phyloP scores from a whole-genome alignment of 306 rosid species.

The Acacia acuminata region DNA sequence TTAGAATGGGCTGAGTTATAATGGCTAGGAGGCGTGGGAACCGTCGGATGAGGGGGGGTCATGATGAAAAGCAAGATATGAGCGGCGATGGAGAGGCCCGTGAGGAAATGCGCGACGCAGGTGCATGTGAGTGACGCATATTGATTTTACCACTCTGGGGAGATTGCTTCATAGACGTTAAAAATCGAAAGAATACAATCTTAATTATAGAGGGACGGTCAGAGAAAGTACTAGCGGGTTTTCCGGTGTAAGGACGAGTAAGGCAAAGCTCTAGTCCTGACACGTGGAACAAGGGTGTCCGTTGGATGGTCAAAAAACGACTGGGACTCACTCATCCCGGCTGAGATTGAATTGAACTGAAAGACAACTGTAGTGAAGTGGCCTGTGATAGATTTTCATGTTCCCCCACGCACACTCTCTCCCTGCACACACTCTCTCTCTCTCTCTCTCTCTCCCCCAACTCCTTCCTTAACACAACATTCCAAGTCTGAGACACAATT shows the following conservation, averaged over 20 bases:
- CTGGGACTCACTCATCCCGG: constrained; percentile 32
- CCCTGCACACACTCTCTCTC: background rate
- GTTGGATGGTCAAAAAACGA: constrained; percentile 45
- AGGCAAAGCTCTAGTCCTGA: constrained; percentile 53
- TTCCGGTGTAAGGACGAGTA: constrained; percentile 82
- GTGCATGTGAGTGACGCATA: constrained; percentile 37
- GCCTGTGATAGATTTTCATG: constrained; percentile 54
- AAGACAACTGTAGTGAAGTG: constrained; percentile 55
- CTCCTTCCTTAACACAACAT: constrained; percentile 11
- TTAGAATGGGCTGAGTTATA: background rate
- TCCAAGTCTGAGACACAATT: background rate
- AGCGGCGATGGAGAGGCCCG: constrained; percentile 14
- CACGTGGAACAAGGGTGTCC: constrained; percentile 54
- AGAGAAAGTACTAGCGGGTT: constrained; percentile 79
- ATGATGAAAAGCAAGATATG: background rate
- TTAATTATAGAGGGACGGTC: constrained; percentile 49
- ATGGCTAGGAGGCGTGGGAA: background rate
- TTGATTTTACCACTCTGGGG: constrained; percentile 21
- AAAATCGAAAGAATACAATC: constrained; percentile 11
- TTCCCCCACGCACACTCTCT: constrained; percentile 46
- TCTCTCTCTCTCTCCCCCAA: constrained; percentile 1
- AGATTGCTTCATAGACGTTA: constrained; percentile 30
- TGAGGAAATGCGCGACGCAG: constrained; percentile 12
- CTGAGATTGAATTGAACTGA: constrained; percentile 59
- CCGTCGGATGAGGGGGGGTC: constrained; percentile 17